These are phyloP conservation scores for Sphaerulina musiva DNA, from an alignment of 2,329 filamentous ascomycete genomes.

Conservation along the genomic window DNA sequence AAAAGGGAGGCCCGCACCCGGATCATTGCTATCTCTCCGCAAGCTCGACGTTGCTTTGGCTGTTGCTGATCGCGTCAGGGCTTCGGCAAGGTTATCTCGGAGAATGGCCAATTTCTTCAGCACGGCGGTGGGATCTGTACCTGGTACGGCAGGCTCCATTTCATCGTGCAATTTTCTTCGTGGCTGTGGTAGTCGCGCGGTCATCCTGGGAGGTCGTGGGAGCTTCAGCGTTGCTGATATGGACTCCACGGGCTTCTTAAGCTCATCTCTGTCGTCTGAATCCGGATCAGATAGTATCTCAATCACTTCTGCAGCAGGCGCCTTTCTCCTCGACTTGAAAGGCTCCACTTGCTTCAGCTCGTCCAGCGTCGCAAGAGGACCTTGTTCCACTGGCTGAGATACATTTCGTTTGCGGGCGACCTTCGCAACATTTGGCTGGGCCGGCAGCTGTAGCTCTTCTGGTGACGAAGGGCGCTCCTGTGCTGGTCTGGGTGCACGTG, in stretches of 20 bases:
- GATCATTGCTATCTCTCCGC: constrained; percentile 25
- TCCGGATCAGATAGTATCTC: constrained; percentile 34
- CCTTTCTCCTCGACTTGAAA: constrained; percentile 25
- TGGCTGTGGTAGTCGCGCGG: constrained; percentile 24
- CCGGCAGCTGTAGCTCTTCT: constrained; percentile 13
- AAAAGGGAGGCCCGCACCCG: constrained; percentile 44
- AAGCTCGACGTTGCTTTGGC: constrained; percentile 19
- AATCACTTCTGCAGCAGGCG: constrained; percentile 28
- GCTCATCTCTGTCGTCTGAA: constrained; percentile 23
- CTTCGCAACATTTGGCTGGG: constrained; percentile 17
- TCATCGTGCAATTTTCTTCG: constrained; percentile 11
- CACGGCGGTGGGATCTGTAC: constrained; percentile 42
- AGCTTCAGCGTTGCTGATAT: constrained; percentile 20
- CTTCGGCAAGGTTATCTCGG: constrained; percentile 42
- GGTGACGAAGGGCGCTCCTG: constrained; percentile 26
- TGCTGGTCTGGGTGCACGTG: constrained; percentile 25
- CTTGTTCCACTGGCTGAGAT: constrained; percentile 22
- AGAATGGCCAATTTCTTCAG: constrained; percentile 41
- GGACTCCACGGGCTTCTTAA: constrained; percentile 13
- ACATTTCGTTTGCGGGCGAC: constrained; percentile 19
- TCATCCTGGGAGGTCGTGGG: constrained; percentile 29
- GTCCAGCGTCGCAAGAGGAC: constrained; percentile 30
- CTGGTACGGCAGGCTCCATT: constrained; percentile 28
- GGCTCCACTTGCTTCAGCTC: constrained; percentile 30
- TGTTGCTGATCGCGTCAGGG: constrained; percentile 34